Evolutionary conservation across 73 alveolate species (phyloP).

Genomic region (Tetrahymena elliotti): DNA sequence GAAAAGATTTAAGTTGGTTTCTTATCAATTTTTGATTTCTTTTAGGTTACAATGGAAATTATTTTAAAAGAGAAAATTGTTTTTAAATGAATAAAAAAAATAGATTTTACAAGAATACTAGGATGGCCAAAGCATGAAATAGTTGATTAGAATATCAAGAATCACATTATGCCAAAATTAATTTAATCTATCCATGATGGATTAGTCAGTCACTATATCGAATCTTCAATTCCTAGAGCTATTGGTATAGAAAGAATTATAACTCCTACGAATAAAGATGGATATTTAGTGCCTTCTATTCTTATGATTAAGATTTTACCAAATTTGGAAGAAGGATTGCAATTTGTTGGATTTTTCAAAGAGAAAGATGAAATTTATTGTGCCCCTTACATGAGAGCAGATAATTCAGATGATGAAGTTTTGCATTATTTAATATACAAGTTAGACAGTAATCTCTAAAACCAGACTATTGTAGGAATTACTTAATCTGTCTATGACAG

Average conservation of each 20-base stretch:
- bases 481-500: conserved; percentile 7
- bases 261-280: background rate
- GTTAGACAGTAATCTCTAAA: background rate
- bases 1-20: too few species aligned
- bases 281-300: background rate
- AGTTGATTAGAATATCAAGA: background rate
- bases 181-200: background rate
- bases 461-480: conserved; percentile 16
- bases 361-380: background rate
- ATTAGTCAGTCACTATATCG: background rate
- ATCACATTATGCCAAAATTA: background rate
- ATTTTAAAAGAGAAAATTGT: too few species aligned
- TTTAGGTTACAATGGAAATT: too few species aligned
- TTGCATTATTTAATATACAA: background rate
- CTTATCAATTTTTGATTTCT: too few species aligned
- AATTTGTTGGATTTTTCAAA: conserved; percentile 1
- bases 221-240: background rate
- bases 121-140: conserved; percentile 5
- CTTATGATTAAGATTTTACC: conserved; percentile 2
- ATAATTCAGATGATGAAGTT: background rate
- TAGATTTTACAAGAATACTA: background rate
- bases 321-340: background rate
- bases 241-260: background rate
- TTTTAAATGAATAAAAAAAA: too few species aligned
- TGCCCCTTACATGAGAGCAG: background rate